Percentiles rank a stretch among this genome's conserved stretches.
Evolutionary conservation across 139 green algal species (phyloP).

Genomic region (Chlorella vulgaris): DNA sequence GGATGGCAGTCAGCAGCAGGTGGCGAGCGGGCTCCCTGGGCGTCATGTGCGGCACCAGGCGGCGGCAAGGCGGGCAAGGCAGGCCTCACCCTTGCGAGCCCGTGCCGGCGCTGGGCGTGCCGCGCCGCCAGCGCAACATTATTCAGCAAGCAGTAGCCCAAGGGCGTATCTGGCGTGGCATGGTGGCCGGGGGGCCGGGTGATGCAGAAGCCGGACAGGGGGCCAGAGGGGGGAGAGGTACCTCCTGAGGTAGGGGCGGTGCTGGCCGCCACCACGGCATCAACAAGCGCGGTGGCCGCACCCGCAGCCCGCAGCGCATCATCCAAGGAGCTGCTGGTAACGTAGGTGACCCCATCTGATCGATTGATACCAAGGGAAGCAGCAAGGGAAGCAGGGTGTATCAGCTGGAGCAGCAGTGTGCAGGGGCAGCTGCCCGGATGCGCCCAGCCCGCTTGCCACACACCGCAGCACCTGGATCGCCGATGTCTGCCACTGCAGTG

Average conservation of each 20-base stretch:
- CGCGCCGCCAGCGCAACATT: slow-evolving; percentile 75
- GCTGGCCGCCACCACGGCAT: slow-evolving; percentile 26
- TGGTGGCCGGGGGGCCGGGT: slow-evolving; percentile 87
- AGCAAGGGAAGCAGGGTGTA: not conserved
- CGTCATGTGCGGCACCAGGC: not conserved
- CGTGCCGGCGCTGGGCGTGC: slow-evolving; percentile 56
- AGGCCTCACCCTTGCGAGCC: slow-evolving; percentile 20
- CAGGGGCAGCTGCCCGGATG: not conserved
- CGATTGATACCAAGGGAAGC: not conserved
- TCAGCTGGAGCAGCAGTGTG: too few relatives aligned
- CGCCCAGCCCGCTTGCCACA: not conserved
- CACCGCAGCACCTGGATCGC: slow-evolving; percentile 17
- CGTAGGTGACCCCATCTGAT: slow-evolving; percentile 40
- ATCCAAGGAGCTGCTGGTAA: slow-evolving; percentile 19
- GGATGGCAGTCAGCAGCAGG: not conserved
- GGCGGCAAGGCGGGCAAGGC: not conserved
- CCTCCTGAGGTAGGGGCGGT: not conserved
- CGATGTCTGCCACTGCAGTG: slow-evolving; percentile 26
- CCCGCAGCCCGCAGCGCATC: slow-evolving; percentile 26
- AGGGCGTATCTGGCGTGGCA: slow-evolving; percentile 51
- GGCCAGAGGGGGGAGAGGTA: too few relatives aligned
- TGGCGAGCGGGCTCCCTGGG: not conserved
- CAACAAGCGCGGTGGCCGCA: slow-evolving; percentile 20
- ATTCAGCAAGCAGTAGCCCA: slow-evolving; percentile 91
- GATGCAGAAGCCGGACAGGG: slow-evolving; percentile 19